Evolutionary conservation across 2,329 filamentous ascomycete genomes (phyloP).

Genomic region (Epichloe elymi): DNA sequence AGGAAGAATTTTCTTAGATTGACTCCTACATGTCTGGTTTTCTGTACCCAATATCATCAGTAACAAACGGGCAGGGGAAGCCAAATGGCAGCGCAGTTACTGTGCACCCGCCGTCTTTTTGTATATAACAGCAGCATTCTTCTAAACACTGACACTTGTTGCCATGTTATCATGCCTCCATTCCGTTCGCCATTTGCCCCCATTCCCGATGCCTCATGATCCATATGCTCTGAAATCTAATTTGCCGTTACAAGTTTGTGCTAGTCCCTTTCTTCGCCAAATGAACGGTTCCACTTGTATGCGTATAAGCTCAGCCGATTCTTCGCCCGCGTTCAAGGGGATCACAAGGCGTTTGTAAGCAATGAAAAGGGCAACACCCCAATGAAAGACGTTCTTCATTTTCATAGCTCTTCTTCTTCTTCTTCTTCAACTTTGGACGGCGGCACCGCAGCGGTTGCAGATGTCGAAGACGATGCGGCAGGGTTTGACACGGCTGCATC

Average conservation of each 20-base stretch:
- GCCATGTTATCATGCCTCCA: background rate
- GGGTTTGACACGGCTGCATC: constrained; percentile 16
- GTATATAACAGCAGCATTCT: background rate
- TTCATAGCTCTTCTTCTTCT: constrained; percentile 20
- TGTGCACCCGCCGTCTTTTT: background rate
- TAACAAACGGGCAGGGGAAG: background rate
- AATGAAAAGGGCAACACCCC: background rate
- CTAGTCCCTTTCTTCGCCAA: background rate
- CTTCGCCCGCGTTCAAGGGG: background rate
- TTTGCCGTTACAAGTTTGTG: background rate
- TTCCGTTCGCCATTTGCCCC: background rate
- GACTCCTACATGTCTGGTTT: background rate
- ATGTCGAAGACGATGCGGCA: constrained; percentile 9
- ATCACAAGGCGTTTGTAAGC: background rate
- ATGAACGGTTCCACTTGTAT: background rate
- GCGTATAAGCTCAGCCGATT: background rate
- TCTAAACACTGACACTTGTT: background rate
- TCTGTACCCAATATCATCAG: constrained; percentile 1
- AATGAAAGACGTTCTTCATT: background rate
- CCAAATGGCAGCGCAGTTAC: background rate
- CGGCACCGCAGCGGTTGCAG: constrained; percentile 11
- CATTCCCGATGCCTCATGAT: background rate
- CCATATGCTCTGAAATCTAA: background rate
- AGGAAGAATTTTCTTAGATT: background rate
- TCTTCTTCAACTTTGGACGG: constrained; percentile 21